phyloP scores from a whole-genome alignment of 2,329 filamentous ascomycete species.

The Westerdykella ornata region DNA sequence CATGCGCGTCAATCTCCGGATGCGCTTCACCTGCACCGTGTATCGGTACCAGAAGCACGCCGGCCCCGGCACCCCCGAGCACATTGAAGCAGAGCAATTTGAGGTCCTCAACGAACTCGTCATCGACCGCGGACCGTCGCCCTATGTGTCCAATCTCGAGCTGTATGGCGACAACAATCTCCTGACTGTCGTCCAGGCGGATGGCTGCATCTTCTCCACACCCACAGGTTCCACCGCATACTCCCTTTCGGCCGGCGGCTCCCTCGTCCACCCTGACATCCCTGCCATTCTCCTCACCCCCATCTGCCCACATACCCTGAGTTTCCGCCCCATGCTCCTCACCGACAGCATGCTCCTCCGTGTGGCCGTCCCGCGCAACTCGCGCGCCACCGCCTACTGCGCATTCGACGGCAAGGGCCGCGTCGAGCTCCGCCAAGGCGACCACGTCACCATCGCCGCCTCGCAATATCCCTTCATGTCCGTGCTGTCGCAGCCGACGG shows the following conservation, averaged over 20 bases:
- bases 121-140: slow-evolving; percentile 92
- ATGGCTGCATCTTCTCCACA: slow-evolving; percentile 96
- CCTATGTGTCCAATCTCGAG: slow-evolving; percentile 95
- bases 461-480: slow-evolving; percentile 97
- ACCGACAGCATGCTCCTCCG: slow-evolving; percentile 90
- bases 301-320: slow-evolving; percentile 94
- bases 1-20: slow-evolving; percentile 95
- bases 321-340: slow-evolving; percentile 95
- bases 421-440: slow-evolving; percentile 84
- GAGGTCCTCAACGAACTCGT: slow-evolving; percentile 98
- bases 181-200: slow-evolving; percentile 89
- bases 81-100: slow-evolving; percentile 86
- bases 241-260: slow-evolving; percentile 89
- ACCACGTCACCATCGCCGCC: slow-evolving; percentile 92
- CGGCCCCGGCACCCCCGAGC: slow-evolving; percentile 51
- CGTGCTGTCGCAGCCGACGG: slow-evolving; percentile 77
- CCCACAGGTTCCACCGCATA: slow-evolving; percentile 89
- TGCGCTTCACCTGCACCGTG: slow-evolving; percentile 98
- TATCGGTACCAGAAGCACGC: slow-evolving; percentile 57
- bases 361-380: slow-evolving; percentile 75
- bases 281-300: slow-evolving; percentile 94
- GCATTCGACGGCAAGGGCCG: slow-evolving; percentile 97
- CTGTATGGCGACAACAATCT: slow-evolving; percentile 93
- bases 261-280: slow-evolving; percentile 92
- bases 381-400: slow-evolving; percentile 89